Evolutionary conservation across 2,329 filamentous ascomycete species (phyloP), one percentile per base, ranked within the genome.

Genomic region (Aspergillus clavatus): DNA sequence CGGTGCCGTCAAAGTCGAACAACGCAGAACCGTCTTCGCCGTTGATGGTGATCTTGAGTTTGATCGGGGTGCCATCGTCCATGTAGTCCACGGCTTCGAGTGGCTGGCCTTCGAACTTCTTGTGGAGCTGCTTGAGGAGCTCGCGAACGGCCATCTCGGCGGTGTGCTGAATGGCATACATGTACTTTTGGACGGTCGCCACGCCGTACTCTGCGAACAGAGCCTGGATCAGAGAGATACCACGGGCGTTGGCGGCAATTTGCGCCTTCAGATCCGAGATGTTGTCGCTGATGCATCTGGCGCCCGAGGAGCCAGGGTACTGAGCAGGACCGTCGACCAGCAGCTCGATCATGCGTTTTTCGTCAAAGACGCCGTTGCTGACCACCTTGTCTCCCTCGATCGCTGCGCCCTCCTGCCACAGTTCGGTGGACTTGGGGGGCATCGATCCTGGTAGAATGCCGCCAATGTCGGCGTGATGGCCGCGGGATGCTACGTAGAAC

Each of bases 251-350:
- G 10, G 88, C 87, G 0, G 89, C 87, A 10, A 93, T 84, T 62
- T 94, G 88, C 0, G 89, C 89, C 65, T 90, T 89, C 31, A 95
- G 74, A 61, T 94, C 89, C 42, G 88, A 90, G 53, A 94, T 75
- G 61, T 94, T 94, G 65, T 95, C 89, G 7, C 80, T 82, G 1
- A 94, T 73, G 60, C 87, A 89, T 35, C 88, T 75, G 0, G 88
- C 90, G 2, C 87, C 88, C 43, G 80, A 83, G 68, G 87, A 93
- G 1, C 86, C 88, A 0, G 83, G 81, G 53, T 86, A 82, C 55
- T 84, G 74, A 0, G 86, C 85, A 0, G 89, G 88, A 51, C 89
- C 85, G 11, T 81, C 74, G 43, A 87, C 80, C 4, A 94, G 73
- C 1, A 88, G 70, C 53, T 89, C 79, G 0, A 78, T 82, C 41